phyloP scores from a whole-genome alignment of 164 flowering plant genomes.

The Aristolochia californica region DNA sequence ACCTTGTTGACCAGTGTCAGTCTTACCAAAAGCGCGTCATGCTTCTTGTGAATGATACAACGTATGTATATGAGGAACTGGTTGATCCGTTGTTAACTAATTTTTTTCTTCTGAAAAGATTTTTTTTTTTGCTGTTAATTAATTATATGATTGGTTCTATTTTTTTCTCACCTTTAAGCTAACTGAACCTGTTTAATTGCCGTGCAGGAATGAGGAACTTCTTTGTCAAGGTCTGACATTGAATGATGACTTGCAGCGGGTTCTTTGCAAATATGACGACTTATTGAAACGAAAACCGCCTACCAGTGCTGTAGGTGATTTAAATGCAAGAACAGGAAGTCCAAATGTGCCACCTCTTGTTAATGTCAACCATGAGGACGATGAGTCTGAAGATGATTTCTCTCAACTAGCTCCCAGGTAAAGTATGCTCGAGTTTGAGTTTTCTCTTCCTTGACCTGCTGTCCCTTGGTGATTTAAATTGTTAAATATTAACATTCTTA shows the following conservation, averaged over 20 bases:
- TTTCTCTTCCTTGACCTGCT: not conserved
- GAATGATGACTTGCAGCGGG: conserved; percentile 85
- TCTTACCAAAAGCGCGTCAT: conserved; percentile 83
- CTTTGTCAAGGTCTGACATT: conserved; percentile 70
- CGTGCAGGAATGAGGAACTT: conserved; percentile 77
- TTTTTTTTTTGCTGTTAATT: too few relatives aligned
- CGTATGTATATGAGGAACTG: conserved; percentile 31
- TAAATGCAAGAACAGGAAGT: conserved; percentile 13
- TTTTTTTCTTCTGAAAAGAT: too few relatives aligned
- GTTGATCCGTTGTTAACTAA: not conserved
- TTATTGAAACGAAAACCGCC: conserved; percentile 45
- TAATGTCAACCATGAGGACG: conserved; percentile 77
- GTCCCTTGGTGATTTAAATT: not conserved
- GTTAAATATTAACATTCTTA: not conserved
- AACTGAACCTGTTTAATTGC: not conserved
- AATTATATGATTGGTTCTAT: not conserved
- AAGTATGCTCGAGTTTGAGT: not conserved
- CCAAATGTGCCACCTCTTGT: conserved; percentile 40
- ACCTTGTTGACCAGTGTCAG: conserved; percentile 82
- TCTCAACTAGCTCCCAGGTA: conserved; percentile 79
- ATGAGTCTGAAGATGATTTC: conserved; percentile 88
- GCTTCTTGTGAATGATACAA: conserved; percentile 50
- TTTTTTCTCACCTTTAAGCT: not conserved
- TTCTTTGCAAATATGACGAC: conserved; percentile 60
- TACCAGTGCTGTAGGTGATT: conserved; percentile 6